Percentiles rank a stretch among this genome's conserved stretches.
phyloP scores from a whole-genome alignment of 1,139 yeast genomes.

The Lodderomyces margitis region DNA sequence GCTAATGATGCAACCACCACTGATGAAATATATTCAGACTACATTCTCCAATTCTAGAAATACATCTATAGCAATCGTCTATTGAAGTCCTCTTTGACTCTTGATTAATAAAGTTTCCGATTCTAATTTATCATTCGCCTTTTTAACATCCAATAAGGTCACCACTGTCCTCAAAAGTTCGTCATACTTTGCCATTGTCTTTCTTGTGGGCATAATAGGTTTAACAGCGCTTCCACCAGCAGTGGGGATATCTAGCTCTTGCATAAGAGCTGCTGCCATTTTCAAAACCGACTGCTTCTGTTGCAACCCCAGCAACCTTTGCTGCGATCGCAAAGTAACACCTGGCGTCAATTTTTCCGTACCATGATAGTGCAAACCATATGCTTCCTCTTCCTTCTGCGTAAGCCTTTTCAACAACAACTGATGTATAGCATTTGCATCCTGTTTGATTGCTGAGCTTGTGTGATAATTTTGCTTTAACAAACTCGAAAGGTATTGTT shows the following conservation, averaged over 20 bases:
- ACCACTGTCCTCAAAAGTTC: conserved; percentile 70
- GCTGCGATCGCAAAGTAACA: conserved; percentile 74
- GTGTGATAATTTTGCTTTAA: conserved; percentile 36
- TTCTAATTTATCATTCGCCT: conserved; percentile 82
- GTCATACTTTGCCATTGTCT: conserved; percentile 78
- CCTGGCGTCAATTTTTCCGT: conserved; percentile 74
- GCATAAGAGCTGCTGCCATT: conserved; percentile 68
- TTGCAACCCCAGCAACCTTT: conserved; percentile 44
- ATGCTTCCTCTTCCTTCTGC: conserved; percentile 78
- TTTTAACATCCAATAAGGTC: conserved; percentile 77
- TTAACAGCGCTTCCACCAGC: conserved; percentile 53
- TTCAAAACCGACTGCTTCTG: conserved; percentile 65
- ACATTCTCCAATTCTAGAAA: background rate
- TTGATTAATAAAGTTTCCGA: conserved; percentile 69
- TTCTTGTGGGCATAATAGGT: conserved; percentile 87
- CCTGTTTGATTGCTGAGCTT: conserved; percentile 28
- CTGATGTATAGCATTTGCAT: conserved; percentile 41
- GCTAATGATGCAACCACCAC: background rate
- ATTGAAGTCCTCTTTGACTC: conserved; percentile 42
- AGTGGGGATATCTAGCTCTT: conserved; percentile 75
- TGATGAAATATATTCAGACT: background rate
- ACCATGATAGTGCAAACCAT: conserved; percentile 79
- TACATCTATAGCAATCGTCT: conserved; percentile 6
- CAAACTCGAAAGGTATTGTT: conserved; percentile 39
- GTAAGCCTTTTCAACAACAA: conserved; percentile 57